Evolutionary conservation across 2,329 filamentous ascomycete genomes (phyloP), one percentile per base, ranked within the genome.

Genomic region (Eutypella sp.): DNA sequence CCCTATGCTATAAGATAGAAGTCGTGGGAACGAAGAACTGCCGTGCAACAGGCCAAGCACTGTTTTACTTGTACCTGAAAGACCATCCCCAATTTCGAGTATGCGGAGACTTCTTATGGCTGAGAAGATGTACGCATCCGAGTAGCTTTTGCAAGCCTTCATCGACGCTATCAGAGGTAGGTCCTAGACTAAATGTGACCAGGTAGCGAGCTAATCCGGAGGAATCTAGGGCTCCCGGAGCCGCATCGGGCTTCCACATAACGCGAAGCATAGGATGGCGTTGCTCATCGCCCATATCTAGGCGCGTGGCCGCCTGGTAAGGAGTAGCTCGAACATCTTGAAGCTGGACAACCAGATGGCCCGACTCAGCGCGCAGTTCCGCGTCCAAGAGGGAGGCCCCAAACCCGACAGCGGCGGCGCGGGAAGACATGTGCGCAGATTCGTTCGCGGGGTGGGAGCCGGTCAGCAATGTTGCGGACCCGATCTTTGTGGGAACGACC

Each of bases 171-270:
- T 39, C 8, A 7, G 31, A 40, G 9, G 29, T 22, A 2, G 39
- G 10, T 13, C 20, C 25, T 1, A 23, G 13, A 4, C 31, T 20
- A 23, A 47, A 47, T 4, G 2, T 15, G 4, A 46, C 37, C 2
- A 44, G 9, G 33, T 44, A 43, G 4, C 45, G 33, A 9, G 23
- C 25, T 5, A 41, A 13, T 4, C 41, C 41, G 3, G 27, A 5
- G 4, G 16, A 19, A 4, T 20, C 2, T 24, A 48, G 33, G 27
- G 45, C 16, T 2, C 46, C 50, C 1, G 51, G 43, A 2, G 46
- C 47, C 9, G 42, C 29, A 24, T 55, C 53, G 5, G 53, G 53
- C 42, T 50, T 55, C 53, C 53, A 55, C 4, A 48, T 22, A 2
- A 54, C 27, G 2, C 51, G 53, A 2, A 52, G 38, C 6, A 53